A percentile compares a stretch with the other conserved stretches of the same genome.
These are phyloP conservation scores for Podospora pseudopauciseta DNA, from an alignment of 495 filamentous ascomycete genomes.

Conservation along the genomic window DNA sequence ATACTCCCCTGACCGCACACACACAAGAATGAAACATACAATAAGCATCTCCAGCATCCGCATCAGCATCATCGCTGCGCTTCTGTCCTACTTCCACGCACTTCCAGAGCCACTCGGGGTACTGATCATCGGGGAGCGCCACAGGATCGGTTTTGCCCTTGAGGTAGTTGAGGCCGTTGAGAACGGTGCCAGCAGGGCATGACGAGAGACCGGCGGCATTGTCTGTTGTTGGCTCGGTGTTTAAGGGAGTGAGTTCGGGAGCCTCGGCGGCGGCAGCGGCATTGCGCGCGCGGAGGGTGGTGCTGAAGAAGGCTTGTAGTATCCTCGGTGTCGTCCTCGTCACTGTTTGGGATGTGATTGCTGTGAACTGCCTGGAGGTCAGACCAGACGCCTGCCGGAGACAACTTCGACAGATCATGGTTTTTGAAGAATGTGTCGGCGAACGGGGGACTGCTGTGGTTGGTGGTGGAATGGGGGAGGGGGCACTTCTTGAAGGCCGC, in stretches of 20 bases:
- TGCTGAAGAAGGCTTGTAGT: slow-evolving; percentile 29
- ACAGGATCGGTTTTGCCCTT: slow-evolving; percentile 67
- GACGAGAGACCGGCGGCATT: slow-evolving; percentile 31
- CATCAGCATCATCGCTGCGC: slow-evolving; percentile 32
- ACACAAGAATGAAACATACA: slow-evolving; percentile 56
- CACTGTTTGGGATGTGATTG: slow-evolving; percentile 12
- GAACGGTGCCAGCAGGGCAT: slow-evolving; percentile 63
- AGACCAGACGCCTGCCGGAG: slow-evolving; percentile 37
- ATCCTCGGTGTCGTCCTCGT: background rate
- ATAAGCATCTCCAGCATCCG: slow-evolving; percentile 59
- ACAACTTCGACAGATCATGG: slow-evolving; percentile 49
- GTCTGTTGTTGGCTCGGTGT: slow-evolving; percentile 17
- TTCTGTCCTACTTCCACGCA: slow-evolving; percentile 60
- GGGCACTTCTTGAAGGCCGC: slow-evolving; percentile 10
- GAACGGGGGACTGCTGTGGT: background rate
- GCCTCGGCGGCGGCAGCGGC: slow-evolving; percentile 28
- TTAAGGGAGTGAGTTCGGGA: slow-evolving; percentile 24
- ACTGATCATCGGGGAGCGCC: slow-evolving; percentile 77
- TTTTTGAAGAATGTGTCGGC: slow-evolving; percentile 14
- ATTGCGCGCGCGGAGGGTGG: slow-evolving; percentile 26
- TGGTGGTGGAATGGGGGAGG: background rate
- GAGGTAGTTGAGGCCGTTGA: slow-evolving; percentile 83
- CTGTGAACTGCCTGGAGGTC: slow-evolving; percentile 15
- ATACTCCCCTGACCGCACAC: background rate
- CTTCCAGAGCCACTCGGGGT: slow-evolving; percentile 88